Evolutionary conservation across 768 basidiomycete genomes (phyloP).

Genomic region (Lactarius vividus): DNA sequence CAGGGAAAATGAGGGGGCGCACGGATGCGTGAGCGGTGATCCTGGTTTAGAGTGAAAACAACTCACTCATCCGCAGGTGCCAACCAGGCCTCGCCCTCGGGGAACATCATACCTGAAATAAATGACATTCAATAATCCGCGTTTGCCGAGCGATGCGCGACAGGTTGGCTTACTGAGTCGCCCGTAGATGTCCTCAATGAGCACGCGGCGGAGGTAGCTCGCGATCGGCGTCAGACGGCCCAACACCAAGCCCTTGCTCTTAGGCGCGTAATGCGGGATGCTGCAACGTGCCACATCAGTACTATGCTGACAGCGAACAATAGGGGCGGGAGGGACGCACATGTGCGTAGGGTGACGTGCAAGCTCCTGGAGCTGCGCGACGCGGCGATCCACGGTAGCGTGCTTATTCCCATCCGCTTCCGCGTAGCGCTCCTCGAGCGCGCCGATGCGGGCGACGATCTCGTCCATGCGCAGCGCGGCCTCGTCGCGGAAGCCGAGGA

Average conservation of each 20-base stretch:
- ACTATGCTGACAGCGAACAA: neutral
- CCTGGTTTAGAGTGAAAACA: neutral
- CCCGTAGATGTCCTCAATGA: slow-evolving; percentile 64
- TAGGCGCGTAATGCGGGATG: slow-evolving; percentile 57
- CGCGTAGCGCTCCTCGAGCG: slow-evolving; percentile 42
- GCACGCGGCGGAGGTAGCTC: slow-evolving; percentile 45
- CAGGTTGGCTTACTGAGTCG: slow-evolving; percentile 43
- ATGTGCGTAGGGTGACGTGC: slow-evolving; percentile 52
- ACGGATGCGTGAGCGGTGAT: neutral
- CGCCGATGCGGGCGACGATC: slow-evolving; percentile 50
- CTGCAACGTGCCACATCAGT: slow-evolving; percentile 33
- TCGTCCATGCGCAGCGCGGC: slow-evolving; percentile 38
- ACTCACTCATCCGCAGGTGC: slow-evolving; percentile 52
- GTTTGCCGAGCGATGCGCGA: neutral
- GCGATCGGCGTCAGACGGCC: slow-evolving; percentile 36
- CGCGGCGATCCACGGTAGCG: slow-evolving; percentile 32
- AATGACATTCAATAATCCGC: neutral
- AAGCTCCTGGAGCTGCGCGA: slow-evolving; percentile 43
- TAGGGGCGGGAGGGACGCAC: slow-evolving; percentile 37
- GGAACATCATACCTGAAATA: slow-evolving; percentile 53
- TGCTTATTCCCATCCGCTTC: slow-evolving; percentile 29
- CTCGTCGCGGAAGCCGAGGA: slow-evolving; percentile 59
- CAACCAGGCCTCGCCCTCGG: slow-evolving; percentile 57
- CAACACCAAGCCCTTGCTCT: slow-evolving; percentile 38
- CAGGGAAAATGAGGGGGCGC: neutral